A percentile compares a stretch with the other conserved stretches of the same genome.
These are phyloP conservation scores for Rhynchospora tenuis DNA, from an alignment of 176 grass and related monocot species.

Conservation along the genomic window DNA sequence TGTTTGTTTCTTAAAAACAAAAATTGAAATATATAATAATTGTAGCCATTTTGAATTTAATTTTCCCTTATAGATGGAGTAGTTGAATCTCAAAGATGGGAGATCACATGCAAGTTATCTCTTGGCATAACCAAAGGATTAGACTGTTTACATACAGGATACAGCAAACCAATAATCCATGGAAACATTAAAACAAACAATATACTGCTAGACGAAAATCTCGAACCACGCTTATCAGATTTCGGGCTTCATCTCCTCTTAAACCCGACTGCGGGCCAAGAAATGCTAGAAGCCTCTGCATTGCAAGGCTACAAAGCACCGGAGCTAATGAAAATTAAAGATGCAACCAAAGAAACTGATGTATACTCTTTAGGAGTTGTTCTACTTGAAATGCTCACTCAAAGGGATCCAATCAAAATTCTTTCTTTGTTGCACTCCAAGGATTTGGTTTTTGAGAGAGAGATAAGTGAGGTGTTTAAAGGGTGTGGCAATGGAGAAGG, in stretches of 20 bases:
- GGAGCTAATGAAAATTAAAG: conserved; percentile 34
- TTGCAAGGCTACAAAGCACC: conserved; percentile 32
- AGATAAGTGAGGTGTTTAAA: conserved; percentile 37
- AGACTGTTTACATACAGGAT: conserved; percentile 27
- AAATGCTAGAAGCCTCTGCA: conserved; percentile 38
- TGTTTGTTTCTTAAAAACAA: background rate
- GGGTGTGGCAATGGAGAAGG: conserved; percentile 27
- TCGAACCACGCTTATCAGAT: conserved; percentile 38
- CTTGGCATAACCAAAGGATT: conserved; percentile 38
- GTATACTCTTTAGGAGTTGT: conserved; percentile 38
- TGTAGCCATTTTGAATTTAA: background rate
- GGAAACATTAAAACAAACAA: conserved; percentile 50
- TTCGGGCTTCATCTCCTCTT: conserved; percentile 39
- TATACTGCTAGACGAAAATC: conserved; percentile 34
- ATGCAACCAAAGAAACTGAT: conserved; percentile 30
- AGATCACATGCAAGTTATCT: conserved; percentile 37
- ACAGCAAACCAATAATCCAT: conserved; percentile 32
- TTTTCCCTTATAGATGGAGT: conserved; percentile 28
- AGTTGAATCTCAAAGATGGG: conserved; percentile 47
- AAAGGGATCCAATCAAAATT: conserved; percentile 37
- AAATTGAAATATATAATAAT: background rate
- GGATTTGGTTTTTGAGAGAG: conserved; percentile 37
- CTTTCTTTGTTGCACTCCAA: conserved; percentile 21
- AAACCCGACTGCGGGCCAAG: conserved; percentile 18
- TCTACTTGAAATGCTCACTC: conserved; percentile 42